phyloP scores from a whole-genome alignment of 139 green algal genomes.

The Chlorella vulgaris region DNA sequence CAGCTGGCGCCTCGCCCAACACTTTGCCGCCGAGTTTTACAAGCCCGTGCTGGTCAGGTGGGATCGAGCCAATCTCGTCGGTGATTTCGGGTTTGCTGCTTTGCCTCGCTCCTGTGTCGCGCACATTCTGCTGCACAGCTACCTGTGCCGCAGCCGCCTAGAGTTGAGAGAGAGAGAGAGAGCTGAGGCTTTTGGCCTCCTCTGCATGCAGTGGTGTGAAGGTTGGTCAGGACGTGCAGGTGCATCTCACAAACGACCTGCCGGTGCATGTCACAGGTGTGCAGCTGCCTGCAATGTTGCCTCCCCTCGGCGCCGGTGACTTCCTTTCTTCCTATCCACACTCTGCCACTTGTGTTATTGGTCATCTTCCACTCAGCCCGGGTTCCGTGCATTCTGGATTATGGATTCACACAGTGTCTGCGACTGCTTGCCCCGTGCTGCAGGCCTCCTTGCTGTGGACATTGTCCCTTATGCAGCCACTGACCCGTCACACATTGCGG shows the following conservation, averaged over 20 bases:
- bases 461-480: constrained; percentile 19
- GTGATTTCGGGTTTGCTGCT: background rate
- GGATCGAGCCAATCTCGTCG: background rate
- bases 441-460: constrained; percentile 11
- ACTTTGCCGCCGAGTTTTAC: constrained; percentile 50
- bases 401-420: background rate
- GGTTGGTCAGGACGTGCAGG: background rate
- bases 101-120: background rate
- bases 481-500: background rate
- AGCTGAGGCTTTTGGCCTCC: too few relatives aligned
- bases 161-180: too few relatives aligned
- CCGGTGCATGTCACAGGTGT: constrained; percentile 37
- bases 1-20: constrained; percentile 72
- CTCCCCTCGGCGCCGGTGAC: background rate
- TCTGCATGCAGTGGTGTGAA: background rate
- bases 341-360: constrained; percentile 6
- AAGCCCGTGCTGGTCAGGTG: constrained; percentile 42
- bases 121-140: too few relatives aligned
- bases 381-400: background rate
- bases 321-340: background rate
- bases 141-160: too few relatives aligned
- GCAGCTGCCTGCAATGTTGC: background rate
- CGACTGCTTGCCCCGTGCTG: background rate
- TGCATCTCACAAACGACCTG: constrained; percentile 49
- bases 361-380: too few relatives aligned